Percentiles rank a stretch among this genome's conserved stretches.
These are phyloP conservation scores for Fusarium sterilihyphosum DNA, from an alignment of 2,329 filamentous ascomycete species.

Conservation along the genomic window DNA sequence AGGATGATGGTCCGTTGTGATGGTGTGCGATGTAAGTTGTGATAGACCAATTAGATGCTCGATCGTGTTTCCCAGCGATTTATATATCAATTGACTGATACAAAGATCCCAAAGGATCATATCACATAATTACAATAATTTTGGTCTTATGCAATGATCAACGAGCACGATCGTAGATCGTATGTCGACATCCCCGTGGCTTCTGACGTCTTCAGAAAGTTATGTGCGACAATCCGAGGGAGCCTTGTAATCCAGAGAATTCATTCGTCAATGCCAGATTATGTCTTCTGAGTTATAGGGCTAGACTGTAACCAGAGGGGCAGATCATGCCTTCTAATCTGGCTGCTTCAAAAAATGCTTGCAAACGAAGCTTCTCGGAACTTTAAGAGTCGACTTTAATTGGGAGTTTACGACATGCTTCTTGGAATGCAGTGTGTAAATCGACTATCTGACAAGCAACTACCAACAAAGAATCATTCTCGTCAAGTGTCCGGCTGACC, in stretches of 20 bases:
- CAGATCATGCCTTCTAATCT: neutral
- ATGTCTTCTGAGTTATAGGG: neutral
- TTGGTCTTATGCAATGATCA: neutral
- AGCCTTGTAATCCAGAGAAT: neutral
- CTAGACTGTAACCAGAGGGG: neutral
- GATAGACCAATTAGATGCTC: slow-evolving; percentile 6
- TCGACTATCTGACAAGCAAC: neutral
- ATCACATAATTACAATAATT: neutral
- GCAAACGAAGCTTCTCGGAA: neutral
- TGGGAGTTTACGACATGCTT: neutral
- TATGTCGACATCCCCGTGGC: slow-evolving; percentile 44
- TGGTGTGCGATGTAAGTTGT: neutral
- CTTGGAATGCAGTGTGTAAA: neutral
- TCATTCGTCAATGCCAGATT: neutral
- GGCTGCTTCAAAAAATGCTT: neutral
- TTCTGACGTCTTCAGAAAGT: slow-evolving; percentile 36
- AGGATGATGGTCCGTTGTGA: slow-evolving; percentile 49
- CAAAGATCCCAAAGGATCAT: neutral
- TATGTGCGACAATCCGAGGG: slow-evolving; percentile 10
- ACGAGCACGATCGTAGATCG: slow-evolving; percentile 12
- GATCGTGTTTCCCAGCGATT: neutral
- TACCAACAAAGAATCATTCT: neutral
- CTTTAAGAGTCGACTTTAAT: neutral
- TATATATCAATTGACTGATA: neutral
- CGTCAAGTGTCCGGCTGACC: neutral